Evolutionary conservation across 78 protist genomes (phyloP), one percentile per base, ranked within the genome.

Genomic region (Dictyostelium brefeldianum): DNA sequence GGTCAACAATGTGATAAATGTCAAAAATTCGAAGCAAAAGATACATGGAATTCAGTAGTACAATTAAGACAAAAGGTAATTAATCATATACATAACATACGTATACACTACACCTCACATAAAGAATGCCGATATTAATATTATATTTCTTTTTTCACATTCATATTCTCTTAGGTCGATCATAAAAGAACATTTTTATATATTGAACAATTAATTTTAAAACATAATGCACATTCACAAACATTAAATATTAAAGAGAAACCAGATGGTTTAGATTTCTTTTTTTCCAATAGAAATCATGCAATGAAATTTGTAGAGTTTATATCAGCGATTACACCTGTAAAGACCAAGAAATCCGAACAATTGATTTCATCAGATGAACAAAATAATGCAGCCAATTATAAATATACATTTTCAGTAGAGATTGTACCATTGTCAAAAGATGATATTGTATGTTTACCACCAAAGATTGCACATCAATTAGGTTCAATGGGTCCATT

Each of bases 41-140:
- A 98, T 81, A 94, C 97, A 8, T 99, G 99, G 99, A 81, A 81
- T 22, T 97, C 99, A 2, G 89, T 70, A 1, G 97, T 95, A 11
- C 99, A 99, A 96, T 69, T 98, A 1, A 89, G 99, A 22, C 99
- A 99, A 73, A 97, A 97, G 81, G 99, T 73, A n/a, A n/a, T n/a
- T n/a, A n/a, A n/a, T n/a, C n/a, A n/a, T n/a, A n/a, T n/a, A n/a
- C n/a, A n/a, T n/a, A n/a, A n/a, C n/a, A n/a, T n/a, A n/a, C n/a
- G n/a, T n/a, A n/a, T n/a, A n/a, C n/a, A n/a, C n/a, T n/a, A n/a
- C n/a, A n/a, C n/a, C n/a, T n/a, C 7, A 25, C 12, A 9, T 8
- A 11, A 27, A 25, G 11, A 27, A 25, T 25, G 25, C 0, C 8
- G 25, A 25, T 62, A 64, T 15, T 70, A 70, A 43, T 43, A 70